Evolutionary conservation across 176 grass and related monocot species (phyloP), one percentile per base, ranked within the genome.

Genomic region (Eleusine indica): DNA sequence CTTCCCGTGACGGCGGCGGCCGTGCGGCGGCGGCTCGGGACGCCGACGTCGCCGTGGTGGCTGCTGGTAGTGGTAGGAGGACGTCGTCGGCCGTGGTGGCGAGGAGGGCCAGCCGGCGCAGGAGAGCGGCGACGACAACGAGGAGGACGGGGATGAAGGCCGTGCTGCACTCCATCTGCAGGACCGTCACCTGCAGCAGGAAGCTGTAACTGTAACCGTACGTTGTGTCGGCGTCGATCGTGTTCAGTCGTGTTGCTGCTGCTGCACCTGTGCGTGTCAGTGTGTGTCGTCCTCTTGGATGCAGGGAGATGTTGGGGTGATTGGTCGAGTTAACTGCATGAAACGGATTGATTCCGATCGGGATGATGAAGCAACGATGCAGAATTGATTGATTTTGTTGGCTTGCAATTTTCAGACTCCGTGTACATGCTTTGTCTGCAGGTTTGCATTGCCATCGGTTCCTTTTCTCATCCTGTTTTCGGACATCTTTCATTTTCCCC

Each of bases 121-220:
- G 47, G 68, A 57, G 64, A 39, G 2, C 2, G 21, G 46, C 14
- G 37, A 73, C 70, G 46, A 70, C 76, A 19, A 51, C 71, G 64
- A 89, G 13, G 86, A 81, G 28, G 57, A 57, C 30, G 35, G 79
- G 88, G 73, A 17, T 57, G 4, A 61, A 77, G n/a, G 67, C 79
- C 32, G 74, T 79, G 60, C 74, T 90, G 22, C 68, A 39, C 65
- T 77, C 63, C 43, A 69, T 87, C 62, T 56, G 39, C 53, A 60
- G 53, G 22, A 63, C 75, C 3, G 80, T 90, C 61, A 53, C 80
- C 3, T 74, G 74, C 18, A 40, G 69, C 43, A 61, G 43, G 62
- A 83, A 15, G 69, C 54, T 79, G 61, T 79, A 22, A 53, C 48
- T 1, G 32, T 19, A 18, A 56, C 52, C 52, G 52, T 56, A 17